phyloP scores from a whole-genome alignment of 2,329 filamentous ascomycete species.

The Chaetoscypha palmicola region DNA sequence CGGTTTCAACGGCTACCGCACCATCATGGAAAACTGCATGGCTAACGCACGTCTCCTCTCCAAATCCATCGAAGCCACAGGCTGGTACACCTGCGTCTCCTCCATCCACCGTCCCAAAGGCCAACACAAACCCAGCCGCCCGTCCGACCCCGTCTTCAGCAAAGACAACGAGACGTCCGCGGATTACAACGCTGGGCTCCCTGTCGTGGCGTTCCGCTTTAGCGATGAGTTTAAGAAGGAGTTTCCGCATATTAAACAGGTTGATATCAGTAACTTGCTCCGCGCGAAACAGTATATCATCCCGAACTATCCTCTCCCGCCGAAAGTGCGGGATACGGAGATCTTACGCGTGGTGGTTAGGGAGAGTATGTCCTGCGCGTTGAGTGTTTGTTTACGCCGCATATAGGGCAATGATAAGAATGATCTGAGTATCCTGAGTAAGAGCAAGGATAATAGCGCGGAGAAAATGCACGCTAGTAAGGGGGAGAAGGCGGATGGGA shows the following conservation, averaged over 20 bases:
- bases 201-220: conserved; percentile 61
- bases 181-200: conserved; percentile 57
- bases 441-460: conserved; percentile 31
- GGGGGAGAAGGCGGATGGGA: conserved; percentile 9
- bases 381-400: conserved; percentile 54
- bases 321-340: conserved; percentile 52
- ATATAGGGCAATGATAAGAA: conserved; percentile 25
- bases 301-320: conserved; percentile 62
- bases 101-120: conserved; percentile 57
- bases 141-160: conserved; percentile 32
- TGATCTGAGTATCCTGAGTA: conserved; percentile 38
- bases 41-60: conserved; percentile 57
- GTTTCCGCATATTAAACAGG: conserved; percentile 58
- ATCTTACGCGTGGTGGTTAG: conserved; percentile 62
- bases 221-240: conserved; percentile 53
- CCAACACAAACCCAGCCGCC: conserved; percentile 31
- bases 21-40: conserved; percentile 60
- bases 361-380: conserved; percentile 61
- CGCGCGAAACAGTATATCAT: conserved; percentile 65
- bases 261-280: conserved; percentile 53
- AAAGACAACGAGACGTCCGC: conserved; percentile 45
- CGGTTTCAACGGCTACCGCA: conserved; percentile 57
- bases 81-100: conserved; percentile 58
- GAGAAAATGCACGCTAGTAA: conserved; percentile 34
- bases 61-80: conserved; percentile 55